phyloP scores from a whole-genome alignment of 2,329 filamentous ascomycete species.

The Aureobasidium subglaciale region DNA sequence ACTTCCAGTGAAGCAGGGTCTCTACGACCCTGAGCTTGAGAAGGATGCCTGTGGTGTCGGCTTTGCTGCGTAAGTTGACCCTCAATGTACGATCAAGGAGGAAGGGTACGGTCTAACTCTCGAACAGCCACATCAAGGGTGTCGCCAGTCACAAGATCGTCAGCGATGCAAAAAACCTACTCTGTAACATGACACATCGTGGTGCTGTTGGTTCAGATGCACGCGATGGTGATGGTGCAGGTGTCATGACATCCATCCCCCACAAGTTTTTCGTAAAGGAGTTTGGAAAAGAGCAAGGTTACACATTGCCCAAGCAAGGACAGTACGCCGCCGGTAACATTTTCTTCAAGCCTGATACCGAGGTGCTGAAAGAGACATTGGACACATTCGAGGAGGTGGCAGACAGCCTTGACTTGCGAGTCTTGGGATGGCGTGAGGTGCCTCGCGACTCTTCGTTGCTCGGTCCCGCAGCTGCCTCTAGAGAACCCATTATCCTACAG shows the following conservation, averaged over 20 bases:
- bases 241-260: conserved; percentile 98
- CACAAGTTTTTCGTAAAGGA: conserved; percentile 99
- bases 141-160: conserved; percentile 96
- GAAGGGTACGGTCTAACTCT: conserved; percentile 22
- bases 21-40: conserved; percentile 92
- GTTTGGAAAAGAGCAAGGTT: conserved; percentile 83
- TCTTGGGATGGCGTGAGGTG: conserved; percentile 93
- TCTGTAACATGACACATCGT: conserved; percentile 99
- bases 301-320: conserved; percentile 77
- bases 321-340: conserved; percentile 97
- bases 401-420: conserved; percentile 76
- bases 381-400: conserved; percentile 91
- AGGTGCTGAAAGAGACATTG: conserved; percentile 84
- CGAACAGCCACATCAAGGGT: conserved; percentile 85
- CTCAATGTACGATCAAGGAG: not conserved
- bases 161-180: conserved; percentile 90
- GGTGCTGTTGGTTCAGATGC: conserved; percentile 97
- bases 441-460: conserved; percentile 89
- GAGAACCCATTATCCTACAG: conserved; percentile 91
- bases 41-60: conserved; percentile 99
- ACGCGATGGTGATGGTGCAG: conserved; percentile 94
- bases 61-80: conserved; percentile 81
- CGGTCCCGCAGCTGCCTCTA: conserved; percentile 83
- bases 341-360: conserved; percentile 95
- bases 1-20: conserved; percentile 94